Evolutionary conservation across 495 filamentous ascomycete genomes (phyloP).

Genomic region (Clohesyomyces aquaticus): DNA sequence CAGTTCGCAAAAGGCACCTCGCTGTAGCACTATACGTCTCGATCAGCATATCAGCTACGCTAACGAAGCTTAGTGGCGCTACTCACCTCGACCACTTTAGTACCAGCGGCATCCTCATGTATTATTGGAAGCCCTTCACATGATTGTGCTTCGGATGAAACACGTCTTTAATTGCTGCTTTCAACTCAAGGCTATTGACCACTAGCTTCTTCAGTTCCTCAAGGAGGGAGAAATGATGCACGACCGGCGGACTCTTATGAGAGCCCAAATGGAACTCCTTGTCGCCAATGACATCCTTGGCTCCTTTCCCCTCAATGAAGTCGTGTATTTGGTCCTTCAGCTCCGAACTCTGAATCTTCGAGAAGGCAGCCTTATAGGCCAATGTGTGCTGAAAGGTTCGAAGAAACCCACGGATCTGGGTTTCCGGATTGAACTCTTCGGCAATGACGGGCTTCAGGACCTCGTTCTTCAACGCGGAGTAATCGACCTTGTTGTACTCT

Average conservation of each 20-base stretch:
- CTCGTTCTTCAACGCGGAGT: constrained; percentile 30
- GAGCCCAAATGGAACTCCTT: constrained; percentile 24
- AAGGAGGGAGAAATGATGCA: constrained; percentile 39
- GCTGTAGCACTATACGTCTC: constrained; percentile 29
- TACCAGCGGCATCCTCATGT: constrained; percentile 30
- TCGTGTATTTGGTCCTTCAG: constrained; percentile 32
- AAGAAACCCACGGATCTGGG: constrained; percentile 41
- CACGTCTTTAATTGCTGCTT: constrained; percentile 21
- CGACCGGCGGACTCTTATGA: constrained; percentile 32
- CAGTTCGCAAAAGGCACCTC: constrained; percentile 55
- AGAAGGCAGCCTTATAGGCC: constrained; percentile 31
- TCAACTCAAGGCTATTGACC: constrained; percentile 19
- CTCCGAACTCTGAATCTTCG: constrained; percentile 26
- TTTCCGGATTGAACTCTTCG: constrained; percentile 37
- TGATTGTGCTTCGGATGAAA: constrained; percentile 32
- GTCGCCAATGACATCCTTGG: constrained; percentile 25
- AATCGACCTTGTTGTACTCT: constrained; percentile 31
- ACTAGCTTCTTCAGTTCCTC: constrained; percentile 29
- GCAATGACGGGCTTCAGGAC: constrained; percentile 36
- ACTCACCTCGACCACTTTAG: constrained; percentile 38
- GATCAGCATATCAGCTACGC: neutral
- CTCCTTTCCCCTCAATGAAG: constrained; percentile 32
- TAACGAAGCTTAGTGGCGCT: neutral
- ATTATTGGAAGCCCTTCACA: constrained; percentile 34
- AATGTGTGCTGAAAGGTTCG: constrained; percentile 30